These are phyloP conservation scores for Chlorella sorokiniana DNA, from an alignment of 139 green algal species.

Conservation along the genomic window DNA sequence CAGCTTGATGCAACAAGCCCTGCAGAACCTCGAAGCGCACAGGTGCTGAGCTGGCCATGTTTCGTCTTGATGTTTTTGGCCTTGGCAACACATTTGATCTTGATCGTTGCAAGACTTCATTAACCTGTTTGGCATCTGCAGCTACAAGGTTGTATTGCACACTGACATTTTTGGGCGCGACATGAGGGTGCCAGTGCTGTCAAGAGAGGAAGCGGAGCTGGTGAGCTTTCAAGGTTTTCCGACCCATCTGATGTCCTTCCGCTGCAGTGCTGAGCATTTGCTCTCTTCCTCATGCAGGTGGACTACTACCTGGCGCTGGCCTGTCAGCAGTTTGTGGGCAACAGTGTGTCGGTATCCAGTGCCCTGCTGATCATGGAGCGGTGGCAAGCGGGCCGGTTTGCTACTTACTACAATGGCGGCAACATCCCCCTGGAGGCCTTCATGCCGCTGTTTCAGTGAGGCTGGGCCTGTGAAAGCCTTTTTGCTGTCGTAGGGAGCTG, in stretches of 20 bases:
- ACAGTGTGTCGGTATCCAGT: conserved; percentile 1
- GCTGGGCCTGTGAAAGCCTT: background rate
- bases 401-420: conserved; percentile 25
- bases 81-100: background rate
- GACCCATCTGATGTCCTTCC: too few species aligned
- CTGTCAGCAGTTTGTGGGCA: conserved; percentile 13
- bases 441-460: conserved; percentile 18
- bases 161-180: background rate
- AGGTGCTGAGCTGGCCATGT: background rate
- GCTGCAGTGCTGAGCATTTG: background rate
- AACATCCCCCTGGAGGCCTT: conserved; percentile 29
- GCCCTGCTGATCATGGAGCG: conserved; percentile 30
- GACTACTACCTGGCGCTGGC: conserved; percentile 3
- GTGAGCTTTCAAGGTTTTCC: background rate
- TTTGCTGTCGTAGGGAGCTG: too few species aligned
- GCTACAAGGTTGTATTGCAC: background rate
- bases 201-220: background rate
- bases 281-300: background rate
- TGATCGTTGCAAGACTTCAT: background rate
- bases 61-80: background rate
- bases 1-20: background rate
- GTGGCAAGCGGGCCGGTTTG: background rate
- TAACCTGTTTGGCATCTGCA: background rate
- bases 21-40: background rate
- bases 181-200: background rate